Conservation (phyloP, 768 basidiomycete genomes). For the Pleurotus giganteus region DNA sequence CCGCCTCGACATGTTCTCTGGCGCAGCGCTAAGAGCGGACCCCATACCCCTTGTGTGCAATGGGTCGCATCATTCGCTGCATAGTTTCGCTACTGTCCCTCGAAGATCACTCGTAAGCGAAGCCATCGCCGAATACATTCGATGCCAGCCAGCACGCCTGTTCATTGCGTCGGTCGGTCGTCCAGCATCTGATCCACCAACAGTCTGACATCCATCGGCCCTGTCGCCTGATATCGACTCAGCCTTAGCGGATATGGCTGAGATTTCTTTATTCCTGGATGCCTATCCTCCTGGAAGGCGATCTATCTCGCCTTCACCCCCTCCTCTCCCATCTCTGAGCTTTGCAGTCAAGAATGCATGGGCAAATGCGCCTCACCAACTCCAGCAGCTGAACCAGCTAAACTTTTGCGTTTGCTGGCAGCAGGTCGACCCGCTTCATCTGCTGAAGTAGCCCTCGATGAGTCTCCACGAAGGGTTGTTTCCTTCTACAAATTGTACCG, state of each 20-base stretch:
- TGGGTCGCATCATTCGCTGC: neutral
- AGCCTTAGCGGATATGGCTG: no score
- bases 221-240: no score
- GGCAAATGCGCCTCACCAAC: neutral
- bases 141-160: no score
- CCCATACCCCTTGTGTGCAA: no score
- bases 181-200: no score
- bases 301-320: constrained; percentile 42
- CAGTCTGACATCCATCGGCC: no score
- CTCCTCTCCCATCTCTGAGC: constrained; percentile 26
- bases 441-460: neutral
- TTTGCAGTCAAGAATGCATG: constrained; percentile 16
- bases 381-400: neutral
- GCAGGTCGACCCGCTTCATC: neutral
- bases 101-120: no score
- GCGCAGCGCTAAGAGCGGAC: no score
- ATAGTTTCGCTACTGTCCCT: no score
- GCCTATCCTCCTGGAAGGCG: no score
- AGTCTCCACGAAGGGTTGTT: neutral
- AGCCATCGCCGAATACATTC: constrained; percentile 17
- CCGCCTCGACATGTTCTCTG: no score
- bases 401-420: neutral
- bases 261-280: constrained; percentile 48
- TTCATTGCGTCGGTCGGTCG: no score
- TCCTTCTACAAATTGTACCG: neutral